These are phyloP conservation scores for Blastocystis sp. DNA, from an alignment of 352 stramenopile species.

Conservation along the genomic window DNA sequence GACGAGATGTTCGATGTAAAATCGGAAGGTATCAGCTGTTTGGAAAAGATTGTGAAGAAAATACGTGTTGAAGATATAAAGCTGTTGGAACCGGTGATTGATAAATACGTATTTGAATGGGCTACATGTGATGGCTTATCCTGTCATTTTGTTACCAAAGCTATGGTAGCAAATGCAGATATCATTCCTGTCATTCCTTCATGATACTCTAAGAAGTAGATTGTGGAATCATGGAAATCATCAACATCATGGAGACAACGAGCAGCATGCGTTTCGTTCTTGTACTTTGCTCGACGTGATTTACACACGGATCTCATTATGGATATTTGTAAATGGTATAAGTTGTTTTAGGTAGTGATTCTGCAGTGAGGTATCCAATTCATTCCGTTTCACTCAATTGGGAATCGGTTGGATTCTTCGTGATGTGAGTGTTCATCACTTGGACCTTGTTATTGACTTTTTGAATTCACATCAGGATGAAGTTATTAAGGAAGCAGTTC, in stretches of 20 bases:
- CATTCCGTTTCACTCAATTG: constrained; percentile 47
- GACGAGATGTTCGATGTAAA: constrained; percentile 8
- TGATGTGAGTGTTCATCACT: constrained; percentile 13
- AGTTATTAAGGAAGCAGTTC: constrained; percentile 6
- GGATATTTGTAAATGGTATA: constrained; percentile 45
- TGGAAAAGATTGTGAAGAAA: not conserved
- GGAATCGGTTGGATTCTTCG: constrained; percentile 41
- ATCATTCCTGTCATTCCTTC: not conserved
- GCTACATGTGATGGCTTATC: constrained; percentile 46
- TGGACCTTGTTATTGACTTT: constrained; percentile 13
- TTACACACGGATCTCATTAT: not conserved
- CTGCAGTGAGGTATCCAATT: not conserved
- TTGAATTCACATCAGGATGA: constrained; percentile 23
- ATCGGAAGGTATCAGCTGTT: constrained; percentile 25
- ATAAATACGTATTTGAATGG: constrained; percentile 40
- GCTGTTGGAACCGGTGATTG: constrained; percentile 4
- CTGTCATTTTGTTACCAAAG: constrained; percentile 4
- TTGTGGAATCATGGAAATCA: constrained; percentile 24
- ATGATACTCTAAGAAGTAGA: not conserved
- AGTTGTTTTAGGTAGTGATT: too few relatives aligned
- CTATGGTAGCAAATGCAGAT: not conserved
- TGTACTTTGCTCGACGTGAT: constrained; percentile 11
- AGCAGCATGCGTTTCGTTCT: constrained; percentile 24
- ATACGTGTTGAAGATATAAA: not conserved
- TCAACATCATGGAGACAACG: constrained; percentile 43